Evolutionary conservation across 1,284 basidiomycete genomes (phyloP).

Genomic region (Athelia psychrophila): DNA sequence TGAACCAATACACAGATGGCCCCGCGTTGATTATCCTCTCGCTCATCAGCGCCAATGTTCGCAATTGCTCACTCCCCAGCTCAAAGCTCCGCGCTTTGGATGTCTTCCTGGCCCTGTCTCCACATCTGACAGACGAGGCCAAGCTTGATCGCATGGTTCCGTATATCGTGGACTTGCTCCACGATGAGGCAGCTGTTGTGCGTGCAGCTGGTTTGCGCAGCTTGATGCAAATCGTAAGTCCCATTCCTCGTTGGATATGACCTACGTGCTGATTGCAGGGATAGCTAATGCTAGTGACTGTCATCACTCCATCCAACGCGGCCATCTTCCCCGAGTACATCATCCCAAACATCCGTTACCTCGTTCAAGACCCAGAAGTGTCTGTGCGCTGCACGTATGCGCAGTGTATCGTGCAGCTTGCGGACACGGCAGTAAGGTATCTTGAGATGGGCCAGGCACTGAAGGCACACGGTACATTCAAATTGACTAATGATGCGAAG

Average conservation of each 20-base stretch:
- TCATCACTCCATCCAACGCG: conserved; percentile 88
- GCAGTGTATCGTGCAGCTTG: conserved; percentile 81
- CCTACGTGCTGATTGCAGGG: not conserved
- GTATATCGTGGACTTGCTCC: conserved; percentile 85
- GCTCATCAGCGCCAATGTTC: conserved; percentile 86
- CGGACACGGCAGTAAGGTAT: conserved; percentile 82
- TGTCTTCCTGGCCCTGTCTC: conserved; percentile 81
- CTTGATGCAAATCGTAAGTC: conserved; percentile 81
- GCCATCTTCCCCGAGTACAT: conserved; percentile 95
- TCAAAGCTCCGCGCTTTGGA: conserved; percentile 87
- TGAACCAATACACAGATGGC: conserved; percentile 57
- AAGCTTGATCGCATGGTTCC: conserved; percentile 94
- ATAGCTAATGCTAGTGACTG: conserved; percentile 81
- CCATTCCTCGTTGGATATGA: not conserved
- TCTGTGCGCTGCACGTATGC: conserved; percentile 91
- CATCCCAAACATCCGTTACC: conserved; percentile 83
- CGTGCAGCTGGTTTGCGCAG: conserved; percentile 79
- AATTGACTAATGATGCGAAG: conserved; percentile 58
- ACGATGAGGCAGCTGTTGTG: conserved; percentile 83
- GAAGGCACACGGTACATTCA: conserved; percentile 69
- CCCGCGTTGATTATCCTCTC: conserved; percentile 81
- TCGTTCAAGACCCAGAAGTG: conserved; percentile 82
- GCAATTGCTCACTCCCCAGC: conserved; percentile 86
- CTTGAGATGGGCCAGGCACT: conserved; percentile 92
- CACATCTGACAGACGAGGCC: conserved; percentile 90